Base-by-base conservation (phyloP, 306 rosid species). In the Pyrus pyrifolia region DNA sequence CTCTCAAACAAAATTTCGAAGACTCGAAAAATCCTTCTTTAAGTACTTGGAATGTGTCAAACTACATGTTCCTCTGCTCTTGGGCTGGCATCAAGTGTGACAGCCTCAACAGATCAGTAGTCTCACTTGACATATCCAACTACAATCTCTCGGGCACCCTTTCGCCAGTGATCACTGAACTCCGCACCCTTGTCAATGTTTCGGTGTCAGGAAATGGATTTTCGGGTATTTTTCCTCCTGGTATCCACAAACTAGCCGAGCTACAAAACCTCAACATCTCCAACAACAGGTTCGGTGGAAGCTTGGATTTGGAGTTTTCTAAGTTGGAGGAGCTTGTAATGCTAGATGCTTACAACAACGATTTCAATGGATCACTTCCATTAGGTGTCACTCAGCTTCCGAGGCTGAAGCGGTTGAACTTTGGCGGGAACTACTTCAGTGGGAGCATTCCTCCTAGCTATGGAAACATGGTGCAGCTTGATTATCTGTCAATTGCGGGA, bases 1-100 rank as follows among this genome's bases (percentile, higher is more conserved):
- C 97, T 78, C 74, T 93, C 63, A 89, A 84, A 79, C 88, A 84
- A 73, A 78, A 65, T 71, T 89, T 93, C 71, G 86, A 87, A 58
- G 61, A 82, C 29, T 73, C 75, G 55, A 17, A 49, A 55, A 75
- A 74, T 74, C 77, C 91, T 58, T 78, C 84, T 27, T 75, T 91
- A 17, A 67, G 75, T 12, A 65, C 51, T 45, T 93, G 98, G 98
- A 77, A 88, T 63, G 75, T 73, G 27, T 83, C 94, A 21, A 88
- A 91, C 82, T 75, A 77, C 81, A 61, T 80, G 78, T 82, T 76
- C 40, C 86, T 93, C n/a, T 93, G 98, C 79, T 69, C 86, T 42
- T 93, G 98, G 98, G 31, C 70, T 46, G 98, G 97, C 4, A 79
- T 93, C 80, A 68, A 76, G 70, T 93, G 98, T 80, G 88, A 89